These are phyloP conservation scores for Phallus indusiatus DNA, from an alignment of 768 basidiomycete species.

Conservation along the genomic window DNA sequence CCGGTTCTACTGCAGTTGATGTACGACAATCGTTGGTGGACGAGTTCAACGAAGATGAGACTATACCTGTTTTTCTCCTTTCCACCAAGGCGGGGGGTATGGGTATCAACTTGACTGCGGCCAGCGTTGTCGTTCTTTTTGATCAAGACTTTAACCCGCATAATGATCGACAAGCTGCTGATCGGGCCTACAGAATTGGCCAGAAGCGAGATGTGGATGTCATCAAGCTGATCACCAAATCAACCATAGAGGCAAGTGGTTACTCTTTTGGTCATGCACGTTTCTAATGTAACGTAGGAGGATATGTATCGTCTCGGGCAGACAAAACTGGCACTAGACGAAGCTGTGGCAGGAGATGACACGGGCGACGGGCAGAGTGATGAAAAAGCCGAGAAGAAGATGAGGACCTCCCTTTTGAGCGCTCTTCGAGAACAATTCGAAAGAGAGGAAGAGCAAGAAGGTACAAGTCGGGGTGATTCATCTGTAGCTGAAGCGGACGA, in stretches of 20 bases:
- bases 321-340: slow-evolving; percentile 87
- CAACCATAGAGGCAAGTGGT: slow-evolving; percentile 61
- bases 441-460: slow-evolving; percentile 30
- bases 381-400: slow-evolving; percentile 62
- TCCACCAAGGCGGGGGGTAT: slow-evolving; percentile 92
- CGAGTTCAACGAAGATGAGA: slow-evolving; percentile 79
- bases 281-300: slow-evolving; percentile 35
- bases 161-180: slow-evolving; percentile 96
- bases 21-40: slow-evolving; percentile 90
- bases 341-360: slow-evolving; percentile 77
- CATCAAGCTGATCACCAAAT: slow-evolving; percentile 83
- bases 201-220: slow-evolving; percentile 93
- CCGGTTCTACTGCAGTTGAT: slow-evolving; percentile 90
- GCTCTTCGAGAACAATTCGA: slow-evolving; percentile 77
- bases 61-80: slow-evolving; percentile 81
- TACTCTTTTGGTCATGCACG: not conserved
- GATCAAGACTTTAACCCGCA: slow-evolving; percentile 98
- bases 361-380: slow-evolving; percentile 43
- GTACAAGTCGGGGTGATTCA: not conserved
- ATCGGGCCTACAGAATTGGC: slow-evolving; percentile 94
- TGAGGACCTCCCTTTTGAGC: slow-evolving; percentile 82
- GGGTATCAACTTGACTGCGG: slow-evolving; percentile 95
- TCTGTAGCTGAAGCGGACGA: not conserved
- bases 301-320: slow-evolving; percentile 86
- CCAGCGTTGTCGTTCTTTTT: slow-evolving; percentile 94